Conservation (phyloP, 345 rosid species). For the Eucalyptus regnans region DNA sequence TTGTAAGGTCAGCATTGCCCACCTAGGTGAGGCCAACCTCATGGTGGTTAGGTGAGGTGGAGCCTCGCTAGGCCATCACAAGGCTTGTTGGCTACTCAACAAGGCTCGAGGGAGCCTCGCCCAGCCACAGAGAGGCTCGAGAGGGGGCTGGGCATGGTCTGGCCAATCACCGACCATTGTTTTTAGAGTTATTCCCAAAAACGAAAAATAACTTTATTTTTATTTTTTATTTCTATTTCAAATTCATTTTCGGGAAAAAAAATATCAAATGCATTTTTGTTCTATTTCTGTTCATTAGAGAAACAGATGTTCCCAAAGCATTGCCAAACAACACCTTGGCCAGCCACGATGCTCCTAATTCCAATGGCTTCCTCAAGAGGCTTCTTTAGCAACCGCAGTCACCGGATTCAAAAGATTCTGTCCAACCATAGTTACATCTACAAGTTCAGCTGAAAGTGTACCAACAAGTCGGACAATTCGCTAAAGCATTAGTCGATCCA, state of each 20-base stretch:
- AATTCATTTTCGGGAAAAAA: rapidly evolving
- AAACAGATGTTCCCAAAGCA: too few relatives aligned
- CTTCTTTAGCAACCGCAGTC: not conserved
- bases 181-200: too few relatives aligned
- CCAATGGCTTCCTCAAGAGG: not conserved
- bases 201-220: too few relatives aligned
- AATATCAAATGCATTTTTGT: rapidly evolving
- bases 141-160: too few relatives aligned
- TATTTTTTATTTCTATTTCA: too few relatives aligned
- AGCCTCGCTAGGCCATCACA: rapidly evolving
- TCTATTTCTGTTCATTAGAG: too few relatives aligned
- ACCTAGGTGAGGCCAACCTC: too few relatives aligned
- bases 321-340: too few relatives aligned
- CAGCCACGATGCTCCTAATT: too few relatives aligned
- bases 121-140: rapidly evolving
- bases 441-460: not conserved
- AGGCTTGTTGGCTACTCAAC: rapidly evolving
- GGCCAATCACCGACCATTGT: rapidly evolving
- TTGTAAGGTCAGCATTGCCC: too few relatives aligned
- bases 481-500: not conserved
- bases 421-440: not conserved
- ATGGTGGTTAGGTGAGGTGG: rapidly evolving
- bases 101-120: too few relatives aligned
- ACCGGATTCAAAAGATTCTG: not conserved
- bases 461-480: not conserved